A percentile compares a stretch with the other conserved stretches of the same genome.
These are phyloP conservation scores for Pythium brassicae DNA, from an alignment of 352 stramenopile genomes.

Conservation along the genomic window DNA sequence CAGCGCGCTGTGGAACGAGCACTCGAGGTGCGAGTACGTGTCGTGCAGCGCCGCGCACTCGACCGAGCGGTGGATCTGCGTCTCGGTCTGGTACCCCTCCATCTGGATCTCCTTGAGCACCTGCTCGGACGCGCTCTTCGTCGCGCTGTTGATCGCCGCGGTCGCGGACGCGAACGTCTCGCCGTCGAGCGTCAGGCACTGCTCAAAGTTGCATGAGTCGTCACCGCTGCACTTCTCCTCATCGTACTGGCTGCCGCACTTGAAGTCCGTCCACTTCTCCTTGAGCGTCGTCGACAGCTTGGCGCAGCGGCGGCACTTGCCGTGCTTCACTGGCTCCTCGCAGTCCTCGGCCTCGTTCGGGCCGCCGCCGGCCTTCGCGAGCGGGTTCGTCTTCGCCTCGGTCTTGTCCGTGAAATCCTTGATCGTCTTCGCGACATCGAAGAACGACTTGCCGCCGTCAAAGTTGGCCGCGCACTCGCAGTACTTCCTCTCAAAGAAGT, in stretches of 20 bases:
- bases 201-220: constrained; percentile 29
- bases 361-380: constrained; percentile 10
- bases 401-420: constrained; percentile 19
- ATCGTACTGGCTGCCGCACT: constrained; percentile 47
- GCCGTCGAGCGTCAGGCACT: constrained; percentile 55
- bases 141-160: constrained; percentile 22
- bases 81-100: constrained; percentile 39
- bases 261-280: constrained; percentile 68
- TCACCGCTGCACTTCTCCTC: constrained; percentile 30
- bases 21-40: constrained; percentile 19
- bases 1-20: constrained; percentile 30
- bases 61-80: constrained; percentile 58
- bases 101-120: constrained; percentile 32
- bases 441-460: constrained; percentile 25
- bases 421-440: constrained; percentile 19
- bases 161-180: constrained; percentile 36
- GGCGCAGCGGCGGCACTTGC: constrained; percentile 44
- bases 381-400: constrained; percentile 29
- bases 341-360: constrained; percentile 22
- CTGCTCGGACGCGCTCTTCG: constrained; percentile 24
- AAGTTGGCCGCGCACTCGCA: constrained; percentile 4
- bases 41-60: constrained; percentile 39
- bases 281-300: constrained; percentile 37
- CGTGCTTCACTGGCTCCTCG: constrained; percentile 20
- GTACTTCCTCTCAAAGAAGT: constrained; percentile 42